Evolutionary conservation across 306 rosid species (phyloP).

Genomic region (Cucurbita moschata): DNA sequence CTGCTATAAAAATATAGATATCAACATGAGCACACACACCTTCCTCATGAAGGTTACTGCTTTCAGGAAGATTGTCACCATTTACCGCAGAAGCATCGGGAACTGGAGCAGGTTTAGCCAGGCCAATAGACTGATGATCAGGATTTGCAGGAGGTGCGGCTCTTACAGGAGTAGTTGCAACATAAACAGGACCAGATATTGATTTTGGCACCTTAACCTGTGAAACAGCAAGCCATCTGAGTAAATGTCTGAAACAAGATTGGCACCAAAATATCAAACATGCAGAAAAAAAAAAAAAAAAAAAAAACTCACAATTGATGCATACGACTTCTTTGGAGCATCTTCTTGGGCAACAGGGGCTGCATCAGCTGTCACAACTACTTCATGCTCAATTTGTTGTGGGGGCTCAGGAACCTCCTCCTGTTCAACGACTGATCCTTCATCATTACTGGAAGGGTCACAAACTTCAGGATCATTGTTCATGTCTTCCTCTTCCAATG

Average conservation of each 20-base stretch:
- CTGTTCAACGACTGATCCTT: conserved; percentile 55
- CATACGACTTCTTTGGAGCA: conserved; percentile 67
- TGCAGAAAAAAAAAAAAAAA: conserved; percentile 6
- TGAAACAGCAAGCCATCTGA: conserved; percentile 17
- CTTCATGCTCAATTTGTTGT: conserved; percentile 26
- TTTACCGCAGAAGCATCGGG: conserved; percentile 41
- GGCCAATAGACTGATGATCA: conserved; percentile 27
- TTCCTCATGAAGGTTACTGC: conserved; percentile 62
- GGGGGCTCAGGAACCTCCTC: conserved; percentile 44
- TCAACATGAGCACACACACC: conserved; percentile 23
- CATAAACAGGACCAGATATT: conserved; percentile 32
- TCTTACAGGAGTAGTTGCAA: conserved; percentile 33
- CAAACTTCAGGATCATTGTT: conserved; percentile 55
- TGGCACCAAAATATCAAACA: neutral
- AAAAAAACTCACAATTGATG: conserved; percentile 62
- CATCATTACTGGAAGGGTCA: conserved; percentile 52
- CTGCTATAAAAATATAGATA: neutral
- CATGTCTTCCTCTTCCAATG: conserved; percentile 43
- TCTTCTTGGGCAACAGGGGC: conserved; percentile 55
- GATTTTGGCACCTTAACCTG: conserved; percentile 58
- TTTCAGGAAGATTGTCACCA: conserved; percentile 46
- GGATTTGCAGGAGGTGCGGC: conserved; percentile 33
- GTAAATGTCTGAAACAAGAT: neutral
- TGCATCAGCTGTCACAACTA: conserved; percentile 25
- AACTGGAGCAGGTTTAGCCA: conserved; percentile 34